Conservation (phyloP, 2,329 filamentous ascomycete genomes). For the Neobulgaria alba region DNA sequence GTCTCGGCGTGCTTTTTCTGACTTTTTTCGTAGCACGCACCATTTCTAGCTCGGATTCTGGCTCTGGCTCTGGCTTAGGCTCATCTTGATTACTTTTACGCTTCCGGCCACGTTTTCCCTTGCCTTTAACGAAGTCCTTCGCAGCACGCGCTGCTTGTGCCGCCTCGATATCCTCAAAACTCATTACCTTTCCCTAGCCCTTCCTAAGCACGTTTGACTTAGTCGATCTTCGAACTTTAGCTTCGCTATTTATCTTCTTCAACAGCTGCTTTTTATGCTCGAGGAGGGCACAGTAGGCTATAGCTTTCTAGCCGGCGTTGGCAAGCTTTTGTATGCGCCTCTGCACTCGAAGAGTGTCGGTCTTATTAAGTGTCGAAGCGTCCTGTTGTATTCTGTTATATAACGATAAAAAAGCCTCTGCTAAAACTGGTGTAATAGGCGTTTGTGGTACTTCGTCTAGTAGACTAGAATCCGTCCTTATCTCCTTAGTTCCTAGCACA, state of each 20-base stretch:
- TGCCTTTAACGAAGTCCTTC: background rate
- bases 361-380: background rate
- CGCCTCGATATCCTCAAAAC: background rate
- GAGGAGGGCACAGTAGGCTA: slow-evolving; percentile 20
- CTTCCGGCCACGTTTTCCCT: slow-evolving; percentile 4
- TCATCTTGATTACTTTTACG: background rate
- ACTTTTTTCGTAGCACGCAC: background rate
- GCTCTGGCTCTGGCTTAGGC: too few relatives aligned
- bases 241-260: slow-evolving; percentile 14
- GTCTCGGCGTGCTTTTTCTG: too few relatives aligned
- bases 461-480: slow-evolving; percentile 1
- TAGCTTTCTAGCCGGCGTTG: background rate
- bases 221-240: slow-evolving; percentile 9
- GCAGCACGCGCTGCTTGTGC: background rate
- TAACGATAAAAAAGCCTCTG: slow-evolving; percentile 4
- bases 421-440: background rate
- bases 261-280: slow-evolving; percentile 21
- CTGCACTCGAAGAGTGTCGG: background rate
- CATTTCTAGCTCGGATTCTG: too few relatives aligned
- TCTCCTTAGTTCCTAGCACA: slow-evolving; percentile 3
- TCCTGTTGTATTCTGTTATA: slow-evolving; percentile 15
- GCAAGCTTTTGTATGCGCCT: background rate
- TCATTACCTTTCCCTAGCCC: background rate
- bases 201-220: background rate
- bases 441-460: slow-evolving; percentile 9